Conservation (phyloP, 2,329 filamentous ascomycete genomes). For the Ophidiomyces ophidiicola region DNA sequence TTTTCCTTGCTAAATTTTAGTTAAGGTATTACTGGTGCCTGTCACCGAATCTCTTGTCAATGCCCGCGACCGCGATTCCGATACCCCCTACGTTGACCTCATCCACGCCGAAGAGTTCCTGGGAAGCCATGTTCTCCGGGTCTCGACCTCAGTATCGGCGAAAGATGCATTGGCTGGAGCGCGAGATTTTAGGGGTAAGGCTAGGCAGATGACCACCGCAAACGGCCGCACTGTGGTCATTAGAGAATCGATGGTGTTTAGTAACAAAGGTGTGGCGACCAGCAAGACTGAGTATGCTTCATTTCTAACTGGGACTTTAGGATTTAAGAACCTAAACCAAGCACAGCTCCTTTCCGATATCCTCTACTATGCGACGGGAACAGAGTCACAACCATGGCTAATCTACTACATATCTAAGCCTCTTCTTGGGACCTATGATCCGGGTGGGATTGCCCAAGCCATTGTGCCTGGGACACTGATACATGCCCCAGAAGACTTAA, state of each 20-base stretch:
- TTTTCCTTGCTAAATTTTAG: conserved; percentile 11
- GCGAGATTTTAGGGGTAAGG: conserved; percentile 80
- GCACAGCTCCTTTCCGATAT: conserved; percentile 73
- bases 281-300: conserved; percentile 12
- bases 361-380: conserved; percentile 78
- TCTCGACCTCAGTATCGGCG: conserved; percentile 44
- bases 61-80: conserved; percentile 75
- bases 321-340: conserved; percentile 84
- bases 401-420: conserved; percentile 92
- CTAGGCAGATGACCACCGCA: conserved; percentile 82
- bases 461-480: conserved; percentile 33
- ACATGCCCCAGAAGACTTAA: conserved; percentile 18
- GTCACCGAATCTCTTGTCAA: conserved; percentile 84
- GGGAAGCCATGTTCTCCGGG: conserved; percentile 86
- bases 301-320: conserved; percentile 42
- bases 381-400: conserved; percentile 86
- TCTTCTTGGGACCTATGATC: conserved; percentile 70
- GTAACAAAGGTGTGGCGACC: conserved; percentile 78
- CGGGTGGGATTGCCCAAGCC: conserved; percentile 58
- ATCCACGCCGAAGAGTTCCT: conserved; percentile 88
- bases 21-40: conserved; percentile 72
- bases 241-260: conserved; percentile 86
- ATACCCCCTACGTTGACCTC: conserved; percentile 63
- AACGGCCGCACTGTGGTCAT: conserved; percentile 90
- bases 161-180: conserved; percentile 51